A percentile compares a stretch with the other conserved stretches of the same genome.
phyloP scores from a whole-genome alignment of 73 alveolate species.

The Symbiodinium pilosum region DNA sequence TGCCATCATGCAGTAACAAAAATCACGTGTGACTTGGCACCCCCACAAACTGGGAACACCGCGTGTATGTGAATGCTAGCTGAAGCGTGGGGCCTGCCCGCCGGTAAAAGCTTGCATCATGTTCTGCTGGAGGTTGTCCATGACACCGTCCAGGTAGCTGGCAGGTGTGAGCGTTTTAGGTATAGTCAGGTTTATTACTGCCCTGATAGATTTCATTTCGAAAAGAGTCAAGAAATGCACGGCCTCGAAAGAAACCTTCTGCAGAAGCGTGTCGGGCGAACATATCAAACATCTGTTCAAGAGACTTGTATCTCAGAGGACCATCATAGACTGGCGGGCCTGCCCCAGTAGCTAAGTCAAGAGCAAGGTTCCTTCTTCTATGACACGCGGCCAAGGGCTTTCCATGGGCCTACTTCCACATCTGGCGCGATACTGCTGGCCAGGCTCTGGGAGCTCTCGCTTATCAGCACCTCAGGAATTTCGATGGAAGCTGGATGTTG shows the following conservation, averaged over 20 bases:
- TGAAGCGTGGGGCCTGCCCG: conserved; percentile 48
- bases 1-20: no score
- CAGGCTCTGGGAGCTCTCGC: conserved; percentile 61
- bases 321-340: conserved; percentile 77
- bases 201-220: no score
- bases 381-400: no score
- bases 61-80: no score
- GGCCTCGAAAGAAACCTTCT: no score
- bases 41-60: no score
- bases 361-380: neutral
- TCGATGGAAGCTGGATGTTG: neutral
- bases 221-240: no score
- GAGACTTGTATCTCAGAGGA: conserved; percentile 76
- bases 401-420: conserved; percentile 70
- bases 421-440: conserved; percentile 46
- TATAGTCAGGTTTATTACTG: no score
- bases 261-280: neutral
- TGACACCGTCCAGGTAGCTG: conserved; percentile 62
- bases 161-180: no score
- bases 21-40: no score
- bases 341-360: neutral
- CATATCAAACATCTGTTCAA: conserved; percentile 61
- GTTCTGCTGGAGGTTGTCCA: conserved; percentile 43
- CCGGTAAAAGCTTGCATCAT: conserved; percentile 38
- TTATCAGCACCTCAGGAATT: conserved; percentile 11